Base-by-base conservation (phyloP, 148 eudicot species). In the Agrostemma githago region DNA sequence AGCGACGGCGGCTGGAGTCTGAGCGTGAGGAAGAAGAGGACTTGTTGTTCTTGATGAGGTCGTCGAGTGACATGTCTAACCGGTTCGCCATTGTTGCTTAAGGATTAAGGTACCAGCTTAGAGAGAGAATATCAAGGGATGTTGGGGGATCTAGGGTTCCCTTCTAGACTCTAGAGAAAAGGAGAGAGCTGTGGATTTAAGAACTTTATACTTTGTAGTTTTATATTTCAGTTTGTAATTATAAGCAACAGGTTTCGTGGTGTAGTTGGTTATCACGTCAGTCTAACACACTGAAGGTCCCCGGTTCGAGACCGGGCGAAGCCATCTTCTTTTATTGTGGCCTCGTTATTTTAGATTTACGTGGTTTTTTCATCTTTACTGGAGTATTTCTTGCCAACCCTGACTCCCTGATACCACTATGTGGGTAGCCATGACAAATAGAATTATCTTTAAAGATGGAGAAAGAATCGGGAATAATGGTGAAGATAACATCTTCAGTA, bases 251-350 rank as follows among this genome's bases (percentile, higher is more conserved):
- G 17, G 97, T 91, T 68, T 91, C 97, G 94, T 91, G 94, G 97
- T 90, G 97, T 87, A 89, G 97, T 87, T 92, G 95, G 92, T 92
- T 91, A 91, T 91, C 93, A 89, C 89, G 89, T 91, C 94, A 86
- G 95, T 89, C 92, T 26, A 26, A 26, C 34, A 26, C 34, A 26
- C 34, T 86, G 94, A 89, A 88, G 97, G 97, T 89, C 97, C 85
- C 92, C 97, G 91, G 97, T 86, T 89, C 93, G 82, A 91, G 57
- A 73, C 93, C 91, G 91, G 91, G 93, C 91, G 97, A 89, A 72
- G 88, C 93, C 92, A 88, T 40, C 10, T 38, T 3, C 4, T 26
- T 63, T 58, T 0, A 8, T 37, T 26, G 34, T 26, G 34, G 34
- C 1, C 34, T 26, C n/a, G 34, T 64, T 11, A 11, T 38, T 11